phyloP scores from a whole-genome alignment of 345 rosid genomes.

The Citrus sp. region DNA sequence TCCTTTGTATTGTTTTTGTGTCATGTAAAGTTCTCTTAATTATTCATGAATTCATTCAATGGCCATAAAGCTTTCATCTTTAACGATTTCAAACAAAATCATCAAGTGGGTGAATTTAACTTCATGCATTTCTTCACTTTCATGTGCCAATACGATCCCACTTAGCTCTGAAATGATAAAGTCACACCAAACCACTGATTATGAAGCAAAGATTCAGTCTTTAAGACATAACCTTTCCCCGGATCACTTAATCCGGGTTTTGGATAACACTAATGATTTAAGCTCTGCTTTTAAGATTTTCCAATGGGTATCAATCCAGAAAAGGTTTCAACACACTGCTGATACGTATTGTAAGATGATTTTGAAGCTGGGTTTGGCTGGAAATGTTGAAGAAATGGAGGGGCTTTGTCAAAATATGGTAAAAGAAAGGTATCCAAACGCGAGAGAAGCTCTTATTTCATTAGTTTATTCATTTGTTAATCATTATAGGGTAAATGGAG shows the following conservation, averaged over 20 bases:
- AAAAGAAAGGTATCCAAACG: conserved; percentile 28
- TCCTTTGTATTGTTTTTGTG: not conserved
- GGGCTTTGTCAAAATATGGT: conserved; percentile 38
- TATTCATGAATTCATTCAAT: conserved; percentile 19
- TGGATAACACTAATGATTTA: conserved; percentile 33
- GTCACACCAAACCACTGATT: conserved; percentile 12
- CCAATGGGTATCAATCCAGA: conserved; percentile 49
- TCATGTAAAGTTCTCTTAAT: not conserved
- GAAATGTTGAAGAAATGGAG: conserved; percentile 37
- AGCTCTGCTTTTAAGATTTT: conserved; percentile 44
- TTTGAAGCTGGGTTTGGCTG: conserved; percentile 50
- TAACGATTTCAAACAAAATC: conserved; percentile 26
- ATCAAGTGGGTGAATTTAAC: conserved; percentile 23
- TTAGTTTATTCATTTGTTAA: conserved; percentile 35
- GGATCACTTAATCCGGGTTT: conserved; percentile 34
- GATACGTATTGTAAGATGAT: conserved; percentile 43
- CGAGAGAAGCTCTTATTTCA: conserved; percentile 28
- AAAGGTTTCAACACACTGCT: conserved; percentile 41
- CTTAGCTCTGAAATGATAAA: conserved; percentile 8
- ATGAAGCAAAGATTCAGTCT: conserved; percentile 33
- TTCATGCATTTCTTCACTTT: conserved; percentile 29
- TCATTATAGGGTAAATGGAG: conserved; percentile 32
- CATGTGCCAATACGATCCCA: conserved; percentile 27
- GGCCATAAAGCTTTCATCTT: conserved; percentile 32
- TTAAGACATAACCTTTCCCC: conserved; percentile 35